These are phyloP conservation scores for Jaltomata sinuosa DNA, from an alignment of 257 asterid genomes.

Conservation along the genomic window DNA sequence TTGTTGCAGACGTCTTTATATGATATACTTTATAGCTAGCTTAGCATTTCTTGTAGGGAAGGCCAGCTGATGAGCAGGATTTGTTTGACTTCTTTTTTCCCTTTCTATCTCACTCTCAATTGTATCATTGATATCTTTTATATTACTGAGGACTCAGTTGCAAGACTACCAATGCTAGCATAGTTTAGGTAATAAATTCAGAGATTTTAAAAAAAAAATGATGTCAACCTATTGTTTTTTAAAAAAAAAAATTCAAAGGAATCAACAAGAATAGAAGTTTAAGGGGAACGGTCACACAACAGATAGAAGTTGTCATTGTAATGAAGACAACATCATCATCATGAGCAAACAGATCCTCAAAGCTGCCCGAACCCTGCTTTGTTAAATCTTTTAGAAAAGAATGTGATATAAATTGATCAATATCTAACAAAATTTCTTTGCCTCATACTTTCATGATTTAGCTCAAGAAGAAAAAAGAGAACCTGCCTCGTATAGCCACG, in stretches of 20 bases:
- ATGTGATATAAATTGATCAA: background rate
- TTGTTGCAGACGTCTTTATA: background rate
- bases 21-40: background rate
- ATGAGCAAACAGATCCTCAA: background rate
- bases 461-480: background rate
- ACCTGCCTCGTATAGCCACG: background rate
- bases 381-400: background rate
- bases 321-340: background rate
- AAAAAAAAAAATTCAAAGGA: no score
- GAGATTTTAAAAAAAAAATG: background rate
- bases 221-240: background rate
- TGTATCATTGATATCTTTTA: background rate
- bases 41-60: background rate
- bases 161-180: background rate
- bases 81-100: background rate
- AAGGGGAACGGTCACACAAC: background rate
- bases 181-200: background rate
- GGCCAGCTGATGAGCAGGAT: background rate
- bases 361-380: background rate
- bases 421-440: background rate
- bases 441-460: background rate
- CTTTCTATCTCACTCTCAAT: background rate
- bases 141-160: no score
- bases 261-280: background rate
- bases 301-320: background rate